A percentile compares a stretch with the other conserved stretches of the same genome.
Conservation (phyloP, 1,284 basidiomycete genomes). For the Athelia psychrophila region DNA sequence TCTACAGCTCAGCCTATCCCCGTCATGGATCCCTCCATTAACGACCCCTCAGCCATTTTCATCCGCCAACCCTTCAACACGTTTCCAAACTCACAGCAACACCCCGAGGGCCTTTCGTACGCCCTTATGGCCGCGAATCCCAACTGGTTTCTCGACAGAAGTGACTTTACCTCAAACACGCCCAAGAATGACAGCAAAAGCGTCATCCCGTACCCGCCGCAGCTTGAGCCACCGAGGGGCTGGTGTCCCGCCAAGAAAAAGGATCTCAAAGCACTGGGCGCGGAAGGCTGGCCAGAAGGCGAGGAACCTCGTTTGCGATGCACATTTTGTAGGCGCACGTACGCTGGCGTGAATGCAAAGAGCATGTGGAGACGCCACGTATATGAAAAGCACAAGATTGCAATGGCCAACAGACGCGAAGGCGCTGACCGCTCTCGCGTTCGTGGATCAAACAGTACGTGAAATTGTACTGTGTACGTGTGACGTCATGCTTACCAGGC, state of each 20-base stretch:
- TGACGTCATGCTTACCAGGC: constrained; percentile 11
- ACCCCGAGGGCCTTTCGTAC: constrained; percentile 67
- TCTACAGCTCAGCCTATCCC: constrained; percentile 42
- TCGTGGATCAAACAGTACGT: constrained; percentile 63
- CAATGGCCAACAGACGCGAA: constrained; percentile 79
- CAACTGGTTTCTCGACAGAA: constrained; percentile 72
- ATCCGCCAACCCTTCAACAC: constrained; percentile 66
- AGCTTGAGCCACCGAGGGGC: constrained; percentile 74
- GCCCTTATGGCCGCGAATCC: constrained; percentile 64
- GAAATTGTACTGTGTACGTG: constrained; percentile 2
- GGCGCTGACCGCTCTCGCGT: constrained; percentile 57
- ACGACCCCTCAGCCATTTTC: constrained; percentile 61
- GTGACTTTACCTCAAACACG: constrained; percentile 55
- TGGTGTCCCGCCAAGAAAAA: constrained; percentile 81
- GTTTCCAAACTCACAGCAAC: constrained; percentile 58
- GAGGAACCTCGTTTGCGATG: constrained; percentile 74
- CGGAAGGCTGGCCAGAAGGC: constrained; percentile 70
- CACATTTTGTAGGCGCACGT: constrained; percentile 76
- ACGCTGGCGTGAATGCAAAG: constrained; percentile 81
- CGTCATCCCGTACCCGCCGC: constrained; percentile 64
- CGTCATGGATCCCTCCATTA: constrained; percentile 62
- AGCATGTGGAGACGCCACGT: constrained; percentile 86
- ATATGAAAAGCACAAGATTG: constrained; percentile 82
- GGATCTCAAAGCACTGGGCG: constrained; percentile 59
- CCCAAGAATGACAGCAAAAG: constrained; percentile 38